Conservation (phyloP, 2,329 filamentous ascomycete genomes). For the Chaetomiaceae sp. region DNA sequence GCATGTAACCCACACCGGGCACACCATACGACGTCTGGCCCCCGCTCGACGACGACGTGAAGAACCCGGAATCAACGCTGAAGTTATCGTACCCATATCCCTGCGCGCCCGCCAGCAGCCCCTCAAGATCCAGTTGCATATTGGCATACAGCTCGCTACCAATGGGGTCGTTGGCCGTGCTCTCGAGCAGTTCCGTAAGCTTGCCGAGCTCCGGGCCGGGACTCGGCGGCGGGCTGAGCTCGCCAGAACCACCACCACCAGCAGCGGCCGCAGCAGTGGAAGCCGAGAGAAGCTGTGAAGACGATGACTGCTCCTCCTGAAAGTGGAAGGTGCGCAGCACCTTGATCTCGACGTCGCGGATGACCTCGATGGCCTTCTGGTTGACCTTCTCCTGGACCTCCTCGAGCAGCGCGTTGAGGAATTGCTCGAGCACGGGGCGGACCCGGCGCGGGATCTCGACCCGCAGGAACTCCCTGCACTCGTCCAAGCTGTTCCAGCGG, state of each 20-base stretch:
- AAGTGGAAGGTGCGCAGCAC: slow-evolving; percentile 22
- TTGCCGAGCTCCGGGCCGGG: neutral
- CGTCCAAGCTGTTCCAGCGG: slow-evolving; percentile 16
- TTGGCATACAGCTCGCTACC: neutral
- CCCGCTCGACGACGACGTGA: neutral
- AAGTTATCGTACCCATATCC: neutral
- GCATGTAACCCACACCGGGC: neutral
- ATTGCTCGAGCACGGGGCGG: slow-evolving; percentile 27
- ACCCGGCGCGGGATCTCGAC: slow-evolving; percentile 30
- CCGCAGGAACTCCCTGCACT: slow-evolving; percentile 26
- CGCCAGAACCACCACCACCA: neutral
- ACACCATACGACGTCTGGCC: neutral
- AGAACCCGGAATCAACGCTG: slow-evolving; percentile 11
- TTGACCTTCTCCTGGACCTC: slow-evolving; percentile 24
- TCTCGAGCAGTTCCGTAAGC: neutral
- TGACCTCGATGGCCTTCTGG: slow-evolving; percentile 23
- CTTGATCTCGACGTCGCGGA: slow-evolving; percentile 19
- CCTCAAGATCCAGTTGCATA: neutral
- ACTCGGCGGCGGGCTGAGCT: neutral
- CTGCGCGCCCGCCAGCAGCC: neutral
- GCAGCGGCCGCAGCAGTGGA: neutral
- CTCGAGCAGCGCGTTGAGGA: slow-evolving; percentile 24
- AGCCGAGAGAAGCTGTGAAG: too few relatives aligned
- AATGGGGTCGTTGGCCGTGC: neutral
- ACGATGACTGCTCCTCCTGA: slow-evolving; percentile 9